Base-by-base conservation (phyloP, 2,329 filamentous ascomycete species). In the Xylaria sp. region DNA sequence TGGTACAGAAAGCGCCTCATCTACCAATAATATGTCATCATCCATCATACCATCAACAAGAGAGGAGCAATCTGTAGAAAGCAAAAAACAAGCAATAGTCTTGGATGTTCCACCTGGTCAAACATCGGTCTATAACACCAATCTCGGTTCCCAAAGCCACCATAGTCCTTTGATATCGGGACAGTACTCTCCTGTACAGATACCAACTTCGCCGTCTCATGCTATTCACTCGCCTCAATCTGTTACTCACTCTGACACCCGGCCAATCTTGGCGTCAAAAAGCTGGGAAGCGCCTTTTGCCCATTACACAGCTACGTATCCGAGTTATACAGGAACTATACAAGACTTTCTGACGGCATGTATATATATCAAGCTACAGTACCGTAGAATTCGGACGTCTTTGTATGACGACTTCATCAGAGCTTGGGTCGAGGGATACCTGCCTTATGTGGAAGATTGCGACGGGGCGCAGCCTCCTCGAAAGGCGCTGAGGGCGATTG, bases 361-460 rank as follows among this genome's bases (percentile, higher is more conserved):
- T 53, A 71, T 76, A 51, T 77, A 75, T 51, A 74, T 80, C n/a
- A 68, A 77, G 57, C 63, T 66, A 11, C 70, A 77, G 42, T 61
- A 74, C 42, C 72, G 68, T 40, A 72, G 71, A 48, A 72, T 75
- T 66, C 77, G 71, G 53, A 75, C 74, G 51, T 77, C 66, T 58
- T 66, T 79, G 10, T 80, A 79, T 59, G 79, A 80, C 31, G 79
- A 80, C 49, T 80, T 80, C 48, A 77, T 80, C 44, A 74, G 79
- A 53, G 78, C 76, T 26, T 78, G 78, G 73, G 67, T 72, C 6
- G 74, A 79, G 56, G 75, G 72, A 17, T 80, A 79, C 51, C 20
- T 77, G 2, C 69, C 73, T 6, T 80, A 80, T 33, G 72, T 79
- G 15, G 64, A 54, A 54, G 65, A 74, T 33, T 78, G 74, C 40